Evolutionary conservation across 2,329 filamentous ascomycete species (phyloP), one percentile per base, ranked within the genome.

Genomic region (Xylariales sp.): DNA sequence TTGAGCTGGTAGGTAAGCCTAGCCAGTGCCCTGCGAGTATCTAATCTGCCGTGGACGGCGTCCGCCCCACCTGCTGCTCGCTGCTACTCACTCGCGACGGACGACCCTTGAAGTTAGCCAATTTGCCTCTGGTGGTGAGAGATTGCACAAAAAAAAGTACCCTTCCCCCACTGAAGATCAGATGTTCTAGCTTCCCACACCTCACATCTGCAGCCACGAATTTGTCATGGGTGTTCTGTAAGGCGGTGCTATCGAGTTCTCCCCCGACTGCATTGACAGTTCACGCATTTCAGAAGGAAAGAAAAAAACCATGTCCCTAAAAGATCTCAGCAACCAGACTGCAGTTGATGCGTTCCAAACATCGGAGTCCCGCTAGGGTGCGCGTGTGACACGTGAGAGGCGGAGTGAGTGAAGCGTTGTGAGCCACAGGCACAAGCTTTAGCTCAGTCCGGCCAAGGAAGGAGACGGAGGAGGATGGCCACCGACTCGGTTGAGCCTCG

Each of bases 401-500:
- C 31, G 38, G 44, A 46, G 42, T 20, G 38, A 46, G 35, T 44
- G 45, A 15, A 27, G 35, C n/a, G 24, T 16, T 16, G 29, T 8
- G 29, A 33, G 38, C 28, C 38, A 32, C 38, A 33, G 28, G 21
- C 38, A 7, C 29, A 16, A 32, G 7, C 9, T 16, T 16, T 32
- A 7, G 9, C 29, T 32, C 19, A 33, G 28, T 40, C 29, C 28
- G 38, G 28, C 42, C 35, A 31, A 39, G 27, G 41, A 31, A 37
- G 28, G 32, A 40, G 46, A 44, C 45, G 46, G 47, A 46, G 36
- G 31, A 45, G 46, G 29, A 60, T 60, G 58, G 56, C 58, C 7
- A 46, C 52, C 47, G 56, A 58, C 46, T 43, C 38, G 14, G 51
- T 55, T 34, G 58, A 61, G 46, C 45, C 51, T 51, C 58, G 58